Percentiles rank a stretch among this genome's conserved stretches.
phyloP scores from a whole-genome alignment of 2,329 filamentous ascomycete species.

The Diaporthe capsici region DNA sequence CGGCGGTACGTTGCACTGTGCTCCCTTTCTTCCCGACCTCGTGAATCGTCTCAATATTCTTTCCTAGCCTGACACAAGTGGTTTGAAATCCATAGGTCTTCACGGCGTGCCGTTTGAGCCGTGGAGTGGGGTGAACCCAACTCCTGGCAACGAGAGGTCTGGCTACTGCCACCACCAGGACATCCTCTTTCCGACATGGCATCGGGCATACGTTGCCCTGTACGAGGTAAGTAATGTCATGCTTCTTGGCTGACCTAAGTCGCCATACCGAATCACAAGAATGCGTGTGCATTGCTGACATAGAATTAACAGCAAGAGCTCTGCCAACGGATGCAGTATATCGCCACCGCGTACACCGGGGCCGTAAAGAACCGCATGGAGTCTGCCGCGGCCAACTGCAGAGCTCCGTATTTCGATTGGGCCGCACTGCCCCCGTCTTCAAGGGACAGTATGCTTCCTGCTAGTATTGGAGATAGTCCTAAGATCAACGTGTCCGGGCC shows the following conservation, averaged over 20 bases:
- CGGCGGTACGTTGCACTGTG: constrained; percentile 67
- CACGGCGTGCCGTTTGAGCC: constrained; percentile 79
- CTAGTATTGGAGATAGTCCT: constrained; percentile 60
- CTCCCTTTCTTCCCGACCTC: constrained; percentile 6
- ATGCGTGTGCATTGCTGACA: constrained; percentile 13
- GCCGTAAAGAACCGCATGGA: constrained; percentile 64
- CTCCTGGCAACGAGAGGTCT: constrained; percentile 64
- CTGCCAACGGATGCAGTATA: constrained; percentile 53
- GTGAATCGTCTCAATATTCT: constrained; percentile 25
- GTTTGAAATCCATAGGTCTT: constrained; percentile 68
- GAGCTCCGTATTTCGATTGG: constrained; percentile 74
- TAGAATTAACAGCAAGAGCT: constrained; percentile 55
- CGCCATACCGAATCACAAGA: background rate
- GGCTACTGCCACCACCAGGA: constrained; percentile 86
- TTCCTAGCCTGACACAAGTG: constrained; percentile 29
- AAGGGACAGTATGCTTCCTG: constrained; percentile 63
- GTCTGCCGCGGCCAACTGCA: constrained; percentile 64
- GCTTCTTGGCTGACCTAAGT: too few relatives aligned
- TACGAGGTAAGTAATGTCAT: constrained; percentile 62
- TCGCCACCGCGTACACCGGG: constrained; percentile 64
- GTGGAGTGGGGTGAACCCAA: constrained; percentile 67
- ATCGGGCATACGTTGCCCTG: constrained; percentile 81
- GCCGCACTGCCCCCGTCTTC: constrained; percentile 60
- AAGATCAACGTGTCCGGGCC: constrained; percentile 68
- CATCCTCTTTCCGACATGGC: constrained; percentile 85